Evolutionary conservation across 2,329 filamentous ascomycete species (phyloP), one percentile per base, ranked within the genome.

Genomic region (Monosporascus sp.): DNA sequence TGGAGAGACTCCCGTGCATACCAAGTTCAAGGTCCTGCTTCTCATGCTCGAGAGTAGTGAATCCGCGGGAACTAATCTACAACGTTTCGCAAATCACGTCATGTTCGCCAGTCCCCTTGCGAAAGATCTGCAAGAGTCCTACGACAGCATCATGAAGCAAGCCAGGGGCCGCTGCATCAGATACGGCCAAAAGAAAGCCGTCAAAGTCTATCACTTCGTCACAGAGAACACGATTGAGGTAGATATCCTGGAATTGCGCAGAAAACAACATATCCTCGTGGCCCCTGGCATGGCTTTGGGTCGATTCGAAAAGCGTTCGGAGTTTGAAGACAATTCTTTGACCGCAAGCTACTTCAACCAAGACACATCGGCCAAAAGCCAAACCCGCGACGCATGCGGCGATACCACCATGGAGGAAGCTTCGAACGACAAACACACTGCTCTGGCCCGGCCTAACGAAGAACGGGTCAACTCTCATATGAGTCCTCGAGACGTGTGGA

Each of bases 41-140:
- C 65, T 76, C 49, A 68, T 67, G 34, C 66, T 76, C 36, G 71
- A 70, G 59, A 67, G 66, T 8, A 61, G 66, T 4, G 68, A 73
- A 31, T 70, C 73, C 3, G 71, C 75, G 0, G 75, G 75, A 0
- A 70, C 67, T 24, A 76, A 77, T 54, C 61, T 76, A 14, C 69
- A 69, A 11, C 63, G 68, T 17, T 46, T 46, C 22, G 74, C 74
- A 1, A 75, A 72, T 52, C 74, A 76, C 51, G 62, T 76, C 48
- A 66, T 77, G 43, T 76, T 76, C 50, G 64, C 69, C 0, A 69
- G 64, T 5, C 70, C 73, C 0, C 64, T 69, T 6, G 48, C 69
- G 16, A 68, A 65, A 20, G 56, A 57, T 5, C 61, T 69, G 48
- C 63, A 67, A 49, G 61, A 67, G 5, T 61, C 66, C 5, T 74